Evolutionary conservation across 495 filamentous ascomycete species (phyloP).

Genomic region (Xylaria curta): DNA sequence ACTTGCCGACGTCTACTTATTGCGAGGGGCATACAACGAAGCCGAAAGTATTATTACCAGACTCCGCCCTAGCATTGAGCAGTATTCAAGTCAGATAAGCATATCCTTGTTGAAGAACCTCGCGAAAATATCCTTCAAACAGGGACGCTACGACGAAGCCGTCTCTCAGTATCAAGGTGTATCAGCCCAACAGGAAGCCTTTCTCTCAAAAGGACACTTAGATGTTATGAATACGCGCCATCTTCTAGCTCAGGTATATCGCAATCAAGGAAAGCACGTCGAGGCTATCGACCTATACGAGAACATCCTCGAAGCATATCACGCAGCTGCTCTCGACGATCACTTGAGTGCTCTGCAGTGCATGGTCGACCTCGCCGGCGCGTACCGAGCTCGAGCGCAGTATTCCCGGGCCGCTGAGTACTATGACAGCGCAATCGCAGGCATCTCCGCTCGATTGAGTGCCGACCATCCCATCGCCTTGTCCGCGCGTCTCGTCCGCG

Average conservation of each 20-base stretch:
- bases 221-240: conserved; percentile 11
- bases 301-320: conserved; percentile 7
- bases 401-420: conserved; percentile 9
- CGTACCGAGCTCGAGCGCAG: conserved; percentile 10
- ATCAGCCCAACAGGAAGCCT: neutral
- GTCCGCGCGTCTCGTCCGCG: conserved; percentile 10
- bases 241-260: conserved; percentile 12
- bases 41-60: neutral
- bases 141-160: conserved; percentile 6
- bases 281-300: conserved; percentile 2
- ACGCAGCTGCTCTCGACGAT: conserved; percentile 15
- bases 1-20: conserved; percentile 12
- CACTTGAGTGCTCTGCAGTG: conserved; percentile 9
- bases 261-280: conserved; percentile 2
- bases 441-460: conserved; percentile 1
- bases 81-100: conserved; percentile 2
- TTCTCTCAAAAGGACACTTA: conserved; percentile 6
- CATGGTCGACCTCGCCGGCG: conserved; percentile 15
- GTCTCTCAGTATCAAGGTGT: conserved; percentile 14
- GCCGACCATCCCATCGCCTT: conserved; percentile 15
- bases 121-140: conserved; percentile 10
- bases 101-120: conserved; percentile 9
- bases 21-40: conserved; percentile 17
- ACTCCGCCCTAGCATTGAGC: conserved; percentile 1
- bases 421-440: conserved; percentile 17